These are phyloP conservation scores for Xylariaceae sp. DNA, from an alignment of 2,329 filamentous ascomycete genomes.

Conservation along the genomic window DNA sequence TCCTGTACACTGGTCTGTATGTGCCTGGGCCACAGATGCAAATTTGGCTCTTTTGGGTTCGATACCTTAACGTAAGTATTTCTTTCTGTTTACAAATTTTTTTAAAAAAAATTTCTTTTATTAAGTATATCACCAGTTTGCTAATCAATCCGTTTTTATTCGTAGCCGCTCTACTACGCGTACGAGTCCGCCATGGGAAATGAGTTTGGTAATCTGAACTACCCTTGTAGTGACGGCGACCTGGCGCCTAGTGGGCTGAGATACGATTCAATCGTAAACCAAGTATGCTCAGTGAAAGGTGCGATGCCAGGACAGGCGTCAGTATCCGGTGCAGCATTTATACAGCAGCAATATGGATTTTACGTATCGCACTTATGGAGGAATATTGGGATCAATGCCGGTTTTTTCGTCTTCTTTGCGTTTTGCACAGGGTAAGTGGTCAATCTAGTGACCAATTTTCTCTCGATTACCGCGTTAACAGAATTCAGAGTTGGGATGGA, in stretches of 20 bases:
- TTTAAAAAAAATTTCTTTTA: neutral
- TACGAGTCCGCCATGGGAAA: constrained; percentile 31
- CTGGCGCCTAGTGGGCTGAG: constrained; percentile 20
- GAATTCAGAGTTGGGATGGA: constrained; percentile 27
- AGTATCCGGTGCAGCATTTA: constrained; percentile 23
- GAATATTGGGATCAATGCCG: constrained; percentile 29
- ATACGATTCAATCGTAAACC: constrained; percentile 22
- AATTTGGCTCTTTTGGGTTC: constrained; percentile 68
- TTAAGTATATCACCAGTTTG: neutral
- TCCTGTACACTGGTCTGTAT: constrained; percentile 56
- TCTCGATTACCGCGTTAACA: neutral
- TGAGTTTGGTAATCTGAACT: constrained; percentile 23
- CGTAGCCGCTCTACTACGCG: constrained; percentile 29
- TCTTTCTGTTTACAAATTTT: too few species aligned
- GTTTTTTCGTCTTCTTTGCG: constrained; percentile 27
- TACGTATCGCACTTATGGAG: constrained; percentile 24
- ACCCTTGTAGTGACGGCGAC: constrained; percentile 21
- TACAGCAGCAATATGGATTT: constrained; percentile 19
- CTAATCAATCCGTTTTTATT: neutral
- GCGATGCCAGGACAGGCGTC: constrained; percentile 15
- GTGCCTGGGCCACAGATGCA: constrained; percentile 54
- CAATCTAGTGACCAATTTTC: too few species aligned
- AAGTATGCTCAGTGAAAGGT: constrained; percentile 31
- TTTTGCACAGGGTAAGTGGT: constrained; percentile 21
- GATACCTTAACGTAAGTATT: constrained; percentile 56